Conservation (phyloP, 2,329 filamentous ascomycete genomes). For the Aureobasidium sp. region DNA sequence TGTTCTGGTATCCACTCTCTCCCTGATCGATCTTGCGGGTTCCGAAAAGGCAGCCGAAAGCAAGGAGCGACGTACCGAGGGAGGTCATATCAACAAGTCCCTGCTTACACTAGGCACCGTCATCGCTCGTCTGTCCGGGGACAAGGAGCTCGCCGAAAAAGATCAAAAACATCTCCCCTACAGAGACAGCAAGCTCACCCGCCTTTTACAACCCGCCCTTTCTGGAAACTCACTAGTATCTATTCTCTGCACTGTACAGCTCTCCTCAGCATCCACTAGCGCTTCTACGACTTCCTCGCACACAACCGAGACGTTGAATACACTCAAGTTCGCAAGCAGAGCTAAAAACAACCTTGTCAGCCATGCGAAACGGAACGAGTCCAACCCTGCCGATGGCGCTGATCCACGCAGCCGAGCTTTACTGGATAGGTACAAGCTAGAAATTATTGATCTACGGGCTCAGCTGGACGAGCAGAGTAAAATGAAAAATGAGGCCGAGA, state of each 20-base stretch:
- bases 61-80: slow-evolving; percentile 89
- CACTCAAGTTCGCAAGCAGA: slow-evolving; percentile 89
- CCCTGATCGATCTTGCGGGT: slow-evolving; percentile 90
- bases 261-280: slow-evolving; percentile 56
- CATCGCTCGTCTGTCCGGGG: slow-evolving; percentile 83
- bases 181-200: slow-evolving; percentile 92
- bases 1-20: slow-evolving; percentile 89
- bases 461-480: slow-evolving; percentile 82
- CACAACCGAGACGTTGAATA: slow-evolving; percentile 85
- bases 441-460: slow-evolving; percentile 73
- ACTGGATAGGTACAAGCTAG: slow-evolving; percentile 86
- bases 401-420: slow-evolving; percentile 82
- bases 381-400: slow-evolving; percentile 64
- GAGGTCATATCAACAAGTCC: slow-evolving; percentile 98
- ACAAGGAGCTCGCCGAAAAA: slow-evolving; percentile 52
- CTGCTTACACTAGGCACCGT: slow-evolving; percentile 91
- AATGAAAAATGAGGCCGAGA: slow-evolving; percentile 46
- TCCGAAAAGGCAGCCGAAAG: slow-evolving; percentile 93
- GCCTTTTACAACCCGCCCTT: slow-evolving; percentile 82
- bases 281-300: slow-evolving; percentile 65
- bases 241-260: slow-evolving; percentile 93
- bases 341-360: slow-evolving; percentile 98
- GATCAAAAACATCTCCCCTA: slow-evolving; percentile 95
- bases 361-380: slow-evolving; percentile 91
- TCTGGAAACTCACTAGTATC: slow-evolving; percentile 93